Base-by-base conservation (phyloP, 208 protist genomes). In the Phytomonas francai region DNA sequence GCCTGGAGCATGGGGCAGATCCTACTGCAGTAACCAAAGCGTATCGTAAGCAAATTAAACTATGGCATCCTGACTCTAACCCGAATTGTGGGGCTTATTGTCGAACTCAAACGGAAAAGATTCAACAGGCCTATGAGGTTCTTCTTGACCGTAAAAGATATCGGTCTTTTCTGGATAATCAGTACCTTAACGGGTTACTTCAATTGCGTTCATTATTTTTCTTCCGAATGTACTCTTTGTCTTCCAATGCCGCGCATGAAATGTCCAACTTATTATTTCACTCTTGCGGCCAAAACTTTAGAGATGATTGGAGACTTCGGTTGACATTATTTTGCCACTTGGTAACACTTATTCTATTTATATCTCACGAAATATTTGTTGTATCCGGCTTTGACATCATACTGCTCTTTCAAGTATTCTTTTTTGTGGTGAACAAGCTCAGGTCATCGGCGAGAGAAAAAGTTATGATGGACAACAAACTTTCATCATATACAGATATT, bases 11-110 rank as follows among this genome's bases (percentile, higher is more conserved):
- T 30, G 73, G 71, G 6, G 73, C 90, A 29, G 68, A 73, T 27
- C 39, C 76, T 7, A 34, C 28, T 8, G 90, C 90, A 67, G 84
- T 95, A 7, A 92, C 86, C 33, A 74, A 71, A 30, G 90, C 85
- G 4, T 95, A 95, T 68, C 78, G 90, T n/a, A 68, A 84, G 39
- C 72, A 83, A 67, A 80, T 89, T 64, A 91, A 83, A 65, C 65
- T 65, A 34, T 92, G 83, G 83, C 90, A 95, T 76, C 90, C 90
- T 54, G 90, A 95, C 71, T 69, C 74, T 11, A 93, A 93, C 61
- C 90, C 90, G 0, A 71, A 70, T 27, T 95, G 90, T 59, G 83
- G 83, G 0, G 77, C 90, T 6, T 68, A 63, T 34, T 95, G 90
- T 62, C 81, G 83, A 32, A 59, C 63, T 0, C 73, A 87, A 25